These are phyloP conservation scores for Beauveria bassiana DNA, from an alignment of 2,329 filamentous ascomycete species.

Conservation along the genomic window DNA sequence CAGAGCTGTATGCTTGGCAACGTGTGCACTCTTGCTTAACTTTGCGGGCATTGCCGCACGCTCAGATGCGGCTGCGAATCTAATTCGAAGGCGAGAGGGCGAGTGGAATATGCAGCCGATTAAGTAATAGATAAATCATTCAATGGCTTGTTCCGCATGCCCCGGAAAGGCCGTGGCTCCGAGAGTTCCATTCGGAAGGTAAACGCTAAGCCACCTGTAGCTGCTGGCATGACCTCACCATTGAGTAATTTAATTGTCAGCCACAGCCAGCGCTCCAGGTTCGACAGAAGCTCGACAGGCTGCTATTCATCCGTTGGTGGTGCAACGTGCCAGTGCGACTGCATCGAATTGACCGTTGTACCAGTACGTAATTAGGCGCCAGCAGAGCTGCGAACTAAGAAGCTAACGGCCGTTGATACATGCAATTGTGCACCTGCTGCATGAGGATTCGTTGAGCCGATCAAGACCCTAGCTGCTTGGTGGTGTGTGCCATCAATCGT, in stretches of 20 bases:
- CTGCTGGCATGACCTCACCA: slow-evolving; percentile 2
- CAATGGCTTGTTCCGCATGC: background rate
- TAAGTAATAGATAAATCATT: background rate
- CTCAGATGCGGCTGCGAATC: background rate
- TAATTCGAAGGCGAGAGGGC: background rate
- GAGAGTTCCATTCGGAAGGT: background rate
- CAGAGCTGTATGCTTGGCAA: background rate
- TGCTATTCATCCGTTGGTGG: background rate
- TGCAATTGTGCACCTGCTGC: background rate
- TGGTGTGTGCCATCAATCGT: background rate
- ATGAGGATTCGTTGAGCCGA: background rate
- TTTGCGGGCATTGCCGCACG: background rate
- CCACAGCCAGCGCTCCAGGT: background rate
- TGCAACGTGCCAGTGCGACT: background rate
- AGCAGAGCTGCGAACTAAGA: background rate
- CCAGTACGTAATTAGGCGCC: background rate
- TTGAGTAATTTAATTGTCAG: background rate
- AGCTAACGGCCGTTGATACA: background rate
- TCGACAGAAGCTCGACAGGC: background rate
- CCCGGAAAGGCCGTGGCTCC: background rate
- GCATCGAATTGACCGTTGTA: background rate
- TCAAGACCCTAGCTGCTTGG: background rate
- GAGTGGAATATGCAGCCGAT: background rate
- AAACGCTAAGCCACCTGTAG: slow-evolving; percentile 2
- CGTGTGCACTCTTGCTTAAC: no score